These are phyloP conservation scores for Fusarium albosuccineum DNA, from an alignment of 2,329 filamentous ascomycete species.

Conservation along the genomic window DNA sequence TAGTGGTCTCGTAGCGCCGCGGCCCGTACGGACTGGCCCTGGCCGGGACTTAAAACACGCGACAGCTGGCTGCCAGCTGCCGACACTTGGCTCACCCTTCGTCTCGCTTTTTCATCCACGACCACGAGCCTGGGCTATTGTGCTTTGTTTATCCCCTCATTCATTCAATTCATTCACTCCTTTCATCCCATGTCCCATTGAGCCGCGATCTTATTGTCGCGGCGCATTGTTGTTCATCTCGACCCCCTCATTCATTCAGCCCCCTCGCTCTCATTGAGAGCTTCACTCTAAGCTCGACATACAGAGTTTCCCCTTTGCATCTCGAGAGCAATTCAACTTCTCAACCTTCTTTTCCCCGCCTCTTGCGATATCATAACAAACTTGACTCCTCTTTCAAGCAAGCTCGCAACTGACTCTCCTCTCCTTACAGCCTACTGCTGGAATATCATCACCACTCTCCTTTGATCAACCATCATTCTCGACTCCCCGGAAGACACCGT, in stretches of 20 bases:
- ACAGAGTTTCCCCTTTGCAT: not conserved
- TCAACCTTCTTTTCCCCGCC: not conserved
- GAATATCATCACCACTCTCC: slow-evolving; percentile 31
- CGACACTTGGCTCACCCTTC: slow-evolving; percentile 7
- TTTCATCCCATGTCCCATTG: slow-evolving; percentile 4
- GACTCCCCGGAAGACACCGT: slow-evolving; percentile 34
- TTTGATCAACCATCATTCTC: slow-evolving; percentile 25
- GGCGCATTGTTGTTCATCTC: slow-evolving; percentile 14
- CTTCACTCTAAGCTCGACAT: slow-evolving; percentile 23
- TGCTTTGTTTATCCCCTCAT: slow-evolving; percentile 26
- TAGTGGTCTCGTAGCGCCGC: slow-evolving; percentile 21
- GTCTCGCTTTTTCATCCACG: slow-evolving; percentile 17
- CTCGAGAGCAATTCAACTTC: not conserved
- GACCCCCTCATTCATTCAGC: slow-evolving; percentile 3
- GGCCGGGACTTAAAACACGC: slow-evolving; percentile 17
- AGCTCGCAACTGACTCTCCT: slow-evolving; percentile 29
- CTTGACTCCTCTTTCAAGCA: slow-evolving; percentile 7
- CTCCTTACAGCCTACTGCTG: slow-evolving; percentile 24
- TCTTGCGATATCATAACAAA: not conserved
- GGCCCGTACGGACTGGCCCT: not conserved
- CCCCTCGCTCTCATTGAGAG: slow-evolving; percentile 5
- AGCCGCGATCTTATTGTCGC: not conserved
- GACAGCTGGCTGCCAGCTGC: slow-evolving; percentile 16
- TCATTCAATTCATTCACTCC: slow-evolving; percentile 16
- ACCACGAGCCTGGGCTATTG: not conserved